Evolutionary conservation across 2,329 filamentous ascomycete species (phyloP).

Genomic region (Exophiala sp.): DNA sequence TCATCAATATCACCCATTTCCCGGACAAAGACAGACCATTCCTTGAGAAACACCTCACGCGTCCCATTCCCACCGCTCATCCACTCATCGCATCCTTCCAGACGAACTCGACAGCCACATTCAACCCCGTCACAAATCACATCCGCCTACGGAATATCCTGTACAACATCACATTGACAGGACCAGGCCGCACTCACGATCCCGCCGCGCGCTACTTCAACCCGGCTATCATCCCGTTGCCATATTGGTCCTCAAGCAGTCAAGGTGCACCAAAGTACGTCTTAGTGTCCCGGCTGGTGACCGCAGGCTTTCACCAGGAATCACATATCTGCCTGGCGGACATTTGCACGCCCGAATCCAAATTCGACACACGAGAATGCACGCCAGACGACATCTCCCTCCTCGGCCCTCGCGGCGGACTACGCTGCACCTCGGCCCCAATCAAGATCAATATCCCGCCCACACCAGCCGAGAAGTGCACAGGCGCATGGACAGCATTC

Average conservation of each 20-base stretch:
- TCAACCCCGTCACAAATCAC: slow-evolving; percentile 35
- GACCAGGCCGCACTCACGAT: slow-evolving; percentile 17
- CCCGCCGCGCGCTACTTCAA: slow-evolving; percentile 33
- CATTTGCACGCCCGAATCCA: slow-evolving; percentile 31
- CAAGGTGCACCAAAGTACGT: slow-evolving; percentile 34
- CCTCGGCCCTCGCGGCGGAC: slow-evolving; percentile 34
- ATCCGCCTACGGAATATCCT: slow-evolving; percentile 34
- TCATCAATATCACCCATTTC: neutral
- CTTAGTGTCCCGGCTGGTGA: slow-evolving; percentile 36
- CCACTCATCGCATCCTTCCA: slow-evolving; percentile 24
- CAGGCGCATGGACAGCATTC: slow-evolving; percentile 32
- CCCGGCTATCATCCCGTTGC: slow-evolving; percentile 39
- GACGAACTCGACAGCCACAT: slow-evolving; percentile 22
- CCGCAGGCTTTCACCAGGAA: slow-evolving; percentile 35
- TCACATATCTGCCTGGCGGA: slow-evolving; percentile 41
- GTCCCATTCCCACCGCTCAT: slow-evolving; percentile 8
- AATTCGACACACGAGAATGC: slow-evolving; percentile 30
- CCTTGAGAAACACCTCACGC: neutral
- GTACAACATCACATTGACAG: slow-evolving; percentile 37
- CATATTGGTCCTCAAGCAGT: slow-evolving; percentile 32
- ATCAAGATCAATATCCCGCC: slow-evolving; percentile 36
- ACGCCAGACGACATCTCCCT: slow-evolving; percentile 32
- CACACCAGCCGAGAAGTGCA: slow-evolving; percentile 37
- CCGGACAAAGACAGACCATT: neutral
- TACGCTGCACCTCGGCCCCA: slow-evolving; percentile 34